These are phyloP conservation scores for Monosporascus sp. DNA, from an alignment of 2,329 filamentous ascomycete species.

Conservation along the genomic window DNA sequence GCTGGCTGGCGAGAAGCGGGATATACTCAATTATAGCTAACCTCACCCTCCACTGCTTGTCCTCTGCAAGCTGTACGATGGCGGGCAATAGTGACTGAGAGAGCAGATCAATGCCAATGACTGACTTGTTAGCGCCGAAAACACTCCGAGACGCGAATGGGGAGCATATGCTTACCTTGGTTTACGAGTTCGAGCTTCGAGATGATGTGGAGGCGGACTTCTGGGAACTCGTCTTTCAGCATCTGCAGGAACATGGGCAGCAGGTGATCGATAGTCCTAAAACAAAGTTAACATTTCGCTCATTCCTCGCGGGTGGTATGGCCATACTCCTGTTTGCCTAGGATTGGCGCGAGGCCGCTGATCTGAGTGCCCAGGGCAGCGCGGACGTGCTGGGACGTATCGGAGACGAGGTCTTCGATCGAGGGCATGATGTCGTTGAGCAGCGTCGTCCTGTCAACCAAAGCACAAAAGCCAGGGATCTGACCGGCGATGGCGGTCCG, in stretches of 20 bases:
- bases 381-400: constrained; percentile 93
- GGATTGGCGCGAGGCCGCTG: constrained; percentile 89
- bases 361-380: constrained; percentile 95
- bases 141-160: neutral
- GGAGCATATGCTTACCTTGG: constrained; percentile 57
- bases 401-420: constrained; percentile 92
- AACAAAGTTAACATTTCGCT: constrained; percentile 12
- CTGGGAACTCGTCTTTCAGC: constrained; percentile 98
- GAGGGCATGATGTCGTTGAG: constrained; percentile 95
- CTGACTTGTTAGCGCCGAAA: constrained; percentile 37
- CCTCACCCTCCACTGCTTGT: constrained; percentile 98
- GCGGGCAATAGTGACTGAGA: constrained; percentile 95
- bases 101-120: constrained; percentile 95
- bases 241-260: constrained; percentile 99
- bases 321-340: constrained; percentile 91
- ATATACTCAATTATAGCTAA: constrained; percentile 99
- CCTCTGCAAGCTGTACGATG: constrained; percentile 94
- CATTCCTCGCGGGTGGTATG: neutral
- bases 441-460: constrained; percentile 82
- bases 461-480: constrained; percentile 90
- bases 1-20: constrained; percentile 86
- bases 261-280: constrained; percentile 91
- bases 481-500: constrained; percentile 95
- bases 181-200: constrained; percentile 99
- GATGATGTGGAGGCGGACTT: constrained; percentile 97